phyloP scores from a whole-genome alignment of 106 monocot species.

The Posidonia australis region DNA sequence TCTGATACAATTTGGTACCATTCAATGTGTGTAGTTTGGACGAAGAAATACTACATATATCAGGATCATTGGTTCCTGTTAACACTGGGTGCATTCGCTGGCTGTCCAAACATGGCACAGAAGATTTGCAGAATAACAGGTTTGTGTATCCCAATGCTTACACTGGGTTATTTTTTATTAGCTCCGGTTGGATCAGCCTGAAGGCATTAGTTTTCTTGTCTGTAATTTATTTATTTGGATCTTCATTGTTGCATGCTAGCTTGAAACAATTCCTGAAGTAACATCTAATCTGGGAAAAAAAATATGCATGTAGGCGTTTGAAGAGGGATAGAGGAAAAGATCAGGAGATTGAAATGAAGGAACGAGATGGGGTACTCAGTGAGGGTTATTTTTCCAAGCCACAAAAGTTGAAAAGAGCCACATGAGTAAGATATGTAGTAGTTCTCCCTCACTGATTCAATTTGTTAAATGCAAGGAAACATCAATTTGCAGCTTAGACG shows the following conservation, averaged over 20 bases:
- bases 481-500: too few species aligned
- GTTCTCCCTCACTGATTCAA: too few species aligned
- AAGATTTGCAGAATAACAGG: constrained; percentile 26
- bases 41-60: constrained; percentile 60
- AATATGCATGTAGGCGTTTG: not conserved
- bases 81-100: constrained; percentile 57
- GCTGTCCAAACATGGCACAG: constrained; percentile 40
- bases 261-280: too few species aligned
- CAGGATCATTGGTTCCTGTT: constrained; percentile 41
- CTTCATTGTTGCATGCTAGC: too few species aligned
- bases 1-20: not conserved
- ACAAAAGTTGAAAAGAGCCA: not conserved
- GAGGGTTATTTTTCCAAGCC: not conserved
- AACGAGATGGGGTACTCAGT: not conserved
- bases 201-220: not conserved
- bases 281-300: too few species aligned
- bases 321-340: not conserved
- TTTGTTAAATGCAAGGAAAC: too few species aligned
- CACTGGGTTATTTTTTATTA: too few species aligned
- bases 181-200: not conserved
- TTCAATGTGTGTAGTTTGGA: constrained; percentile 36
- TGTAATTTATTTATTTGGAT: too few species aligned
- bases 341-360: not conserved
- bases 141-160: not conserved
- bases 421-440: too few species aligned